A percentile compares a stretch with the other conserved stretches of the same genome.
These are phyloP conservation scores for Holtermannia corniformis DNA, from an alignment of 768 basidiomycete genomes.

Conservation along the genomic window DNA sequence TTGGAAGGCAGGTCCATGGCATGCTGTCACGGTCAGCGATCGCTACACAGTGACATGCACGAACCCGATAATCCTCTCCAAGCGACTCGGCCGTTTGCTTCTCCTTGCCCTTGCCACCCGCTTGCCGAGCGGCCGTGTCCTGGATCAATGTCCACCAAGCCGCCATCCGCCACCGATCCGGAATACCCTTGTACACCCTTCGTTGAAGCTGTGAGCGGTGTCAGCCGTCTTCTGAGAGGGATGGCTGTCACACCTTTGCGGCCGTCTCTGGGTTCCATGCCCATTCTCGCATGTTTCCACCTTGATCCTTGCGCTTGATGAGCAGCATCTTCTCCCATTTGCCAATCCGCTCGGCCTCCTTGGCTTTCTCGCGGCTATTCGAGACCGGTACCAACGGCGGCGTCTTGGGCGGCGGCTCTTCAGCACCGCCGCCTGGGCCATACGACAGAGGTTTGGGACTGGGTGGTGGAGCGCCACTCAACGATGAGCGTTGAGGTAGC, in stretches of 20 bases:
- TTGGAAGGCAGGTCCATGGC: constrained; percentile 67
- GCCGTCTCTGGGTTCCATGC: constrained; percentile 42
- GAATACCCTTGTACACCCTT: constrained; percentile 88
- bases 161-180: constrained; percentile 87
- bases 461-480: constrained; percentile 25
- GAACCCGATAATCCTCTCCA: constrained; percentile 29
- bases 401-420: constrained; percentile 44
- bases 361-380: constrained; percentile 39
- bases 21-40: constrained; percentile 41
- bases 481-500: constrained; percentile 25
- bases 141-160: constrained; percentile 80
- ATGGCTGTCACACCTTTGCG: neutral
- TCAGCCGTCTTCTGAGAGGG: no score
- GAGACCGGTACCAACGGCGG: constrained; percentile 36
- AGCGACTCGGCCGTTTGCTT: constrained; percentile 43
- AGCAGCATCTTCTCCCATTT: constrained; percentile 87
- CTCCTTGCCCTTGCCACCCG: constrained; percentile 15
- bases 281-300: constrained; percentile 72
- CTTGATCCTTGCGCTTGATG: constrained; percentile 58
- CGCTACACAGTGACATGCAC: constrained; percentile 2
- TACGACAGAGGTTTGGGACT: constrained; percentile 45
- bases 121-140: constrained; percentile 4
- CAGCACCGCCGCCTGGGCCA: constrained; percentile 42
- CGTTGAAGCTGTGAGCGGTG: constrained; percentile 47
- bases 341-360: constrained; percentile 65